These are phyloP conservation scores for Trichoderma afroharzianum DNA, from an alignment of 2,329 filamentous ascomycete species.

Conservation along the genomic window DNA sequence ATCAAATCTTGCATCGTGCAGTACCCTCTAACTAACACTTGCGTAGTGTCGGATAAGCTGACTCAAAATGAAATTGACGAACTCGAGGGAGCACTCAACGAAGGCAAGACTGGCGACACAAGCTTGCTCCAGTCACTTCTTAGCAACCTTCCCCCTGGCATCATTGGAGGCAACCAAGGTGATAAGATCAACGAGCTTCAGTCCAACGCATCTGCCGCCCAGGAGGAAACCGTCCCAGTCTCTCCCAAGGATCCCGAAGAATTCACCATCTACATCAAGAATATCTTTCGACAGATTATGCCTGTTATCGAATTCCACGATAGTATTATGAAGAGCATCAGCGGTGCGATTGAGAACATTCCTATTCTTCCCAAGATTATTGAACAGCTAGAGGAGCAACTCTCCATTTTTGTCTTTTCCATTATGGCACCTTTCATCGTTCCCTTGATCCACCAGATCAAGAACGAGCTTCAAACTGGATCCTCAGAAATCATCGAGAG, in stretches of 20 bases:
- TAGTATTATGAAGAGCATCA: slow-evolving; percentile 75
- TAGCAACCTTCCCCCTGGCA: slow-evolving; percentile 73
- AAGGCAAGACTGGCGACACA: slow-evolving; percentile 60
- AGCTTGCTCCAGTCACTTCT: slow-evolving; percentile 76
- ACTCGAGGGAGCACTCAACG: slow-evolving; percentile 76
- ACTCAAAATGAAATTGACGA: slow-evolving; percentile 88
- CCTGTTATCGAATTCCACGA: slow-evolving; percentile 91
- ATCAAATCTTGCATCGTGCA: too few species aligned
- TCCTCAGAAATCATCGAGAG: slow-evolving; percentile 84
- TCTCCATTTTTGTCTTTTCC: slow-evolving; percentile 88
- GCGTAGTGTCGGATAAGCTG: slow-evolving; percentile 74
- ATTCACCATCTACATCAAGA: slow-evolving; percentile 72
- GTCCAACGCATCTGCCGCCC: slow-evolving; percentile 67
- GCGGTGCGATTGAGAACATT: slow-evolving; percentile 75
- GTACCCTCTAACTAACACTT: slow-evolving; percentile 1
- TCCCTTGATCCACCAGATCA: slow-evolving; percentile 82
- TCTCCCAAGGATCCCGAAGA: slow-evolving; percentile 79
- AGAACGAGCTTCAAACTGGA: slow-evolving; percentile 79
- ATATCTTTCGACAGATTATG: slow-evolving; percentile 76
- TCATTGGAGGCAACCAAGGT: slow-evolving; percentile 75
- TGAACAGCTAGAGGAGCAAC: slow-evolving; percentile 81
- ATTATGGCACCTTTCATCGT: slow-evolving; percentile 84
- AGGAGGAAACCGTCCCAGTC: slow-evolving; percentile 70
- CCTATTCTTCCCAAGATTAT: slow-evolving; percentile 80
- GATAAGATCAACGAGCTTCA: slow-evolving; percentile 77